Conservation (phyloP, 192 early-diverging fungal genomes). For the Podila verticillata region DNA sequence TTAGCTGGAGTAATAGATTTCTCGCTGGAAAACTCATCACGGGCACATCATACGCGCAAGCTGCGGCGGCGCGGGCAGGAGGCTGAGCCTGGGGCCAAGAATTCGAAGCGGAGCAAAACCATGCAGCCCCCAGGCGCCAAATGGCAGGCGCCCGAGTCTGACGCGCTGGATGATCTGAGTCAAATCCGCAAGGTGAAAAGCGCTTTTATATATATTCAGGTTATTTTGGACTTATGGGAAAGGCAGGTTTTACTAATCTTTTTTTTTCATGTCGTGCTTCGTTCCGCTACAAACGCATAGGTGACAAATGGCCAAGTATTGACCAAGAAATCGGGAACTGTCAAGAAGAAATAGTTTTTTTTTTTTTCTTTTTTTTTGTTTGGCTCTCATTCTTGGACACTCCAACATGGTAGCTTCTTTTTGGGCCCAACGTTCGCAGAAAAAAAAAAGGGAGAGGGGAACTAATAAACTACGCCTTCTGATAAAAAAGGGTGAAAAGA, state of each 20-base stretch:
- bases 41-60: constrained; percentile 35
- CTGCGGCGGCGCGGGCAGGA: constrained; percentile 38
- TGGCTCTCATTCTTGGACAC: too few relatives aligned
- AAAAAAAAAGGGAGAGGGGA: too few relatives aligned
- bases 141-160: constrained; percentile 36
- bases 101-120: constrained; percentile 30
- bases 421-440: too few relatives aligned
- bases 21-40: constrained; percentile 33
- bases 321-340: constrained; percentile 31
- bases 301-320: constrained; percentile 5
- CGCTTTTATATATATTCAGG: not conserved
- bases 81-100: constrained; percentile 29
- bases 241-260: not conserved
- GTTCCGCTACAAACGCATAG: not conserved
- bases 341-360: constrained; percentile 46
- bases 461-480: too few relatives aligned
- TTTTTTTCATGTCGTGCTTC: not conserved
- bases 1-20: constrained; percentile 24
- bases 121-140: constrained; percentile 19
- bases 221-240: not conserved
- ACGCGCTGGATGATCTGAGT: constrained; percentile 35
- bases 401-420: too few relatives aligned
- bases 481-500: too few relatives aligned
- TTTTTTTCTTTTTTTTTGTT: constrained; percentile 6
- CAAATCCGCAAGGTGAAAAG: constrained; percentile 41